phyloP scores from a whole-genome alignment of 2,329 filamentous ascomycete genomes.

The Microdochium trichocladiopsis region DNA sequence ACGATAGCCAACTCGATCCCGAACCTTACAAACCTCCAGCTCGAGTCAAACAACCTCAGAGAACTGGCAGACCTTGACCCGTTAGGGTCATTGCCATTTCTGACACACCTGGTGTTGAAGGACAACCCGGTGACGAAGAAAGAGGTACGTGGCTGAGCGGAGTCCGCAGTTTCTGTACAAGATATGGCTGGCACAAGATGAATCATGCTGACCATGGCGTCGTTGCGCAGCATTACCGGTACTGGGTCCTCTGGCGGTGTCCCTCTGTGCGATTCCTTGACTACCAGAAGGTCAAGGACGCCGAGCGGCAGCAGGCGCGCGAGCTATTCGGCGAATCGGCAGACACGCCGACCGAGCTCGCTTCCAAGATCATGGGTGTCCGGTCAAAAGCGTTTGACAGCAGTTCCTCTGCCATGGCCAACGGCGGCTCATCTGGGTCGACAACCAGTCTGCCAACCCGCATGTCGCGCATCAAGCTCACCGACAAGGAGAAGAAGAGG shows the following conservation, averaged over 20 bases:
- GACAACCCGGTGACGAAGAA: slow-evolving; percentile 90
- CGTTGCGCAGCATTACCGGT: slow-evolving; percentile 86
- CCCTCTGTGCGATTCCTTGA: slow-evolving; percentile 85
- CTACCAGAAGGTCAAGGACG: slow-evolving; percentile 83
- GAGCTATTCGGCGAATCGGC: slow-evolving; percentile 73
- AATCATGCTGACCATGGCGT: no score
- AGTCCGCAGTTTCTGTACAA: no score
- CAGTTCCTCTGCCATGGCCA: slow-evolving; percentile 28
- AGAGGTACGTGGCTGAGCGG: slow-evolving; percentile 56
- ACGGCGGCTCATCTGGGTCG: slow-evolving; percentile 29
- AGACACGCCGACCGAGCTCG: slow-evolving; percentile 72
- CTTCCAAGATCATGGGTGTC: slow-evolving; percentile 75
- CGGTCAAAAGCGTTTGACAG: slow-evolving; percentile 73
- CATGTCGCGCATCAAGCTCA: slow-evolving; percentile 74
- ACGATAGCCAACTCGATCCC: slow-evolving; percentile 70
- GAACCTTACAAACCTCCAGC: slow-evolving; percentile 72
- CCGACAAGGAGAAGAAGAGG: slow-evolving; percentile 78
- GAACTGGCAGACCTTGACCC: slow-evolving; percentile 86
- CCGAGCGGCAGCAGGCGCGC: slow-evolving; percentile 66
- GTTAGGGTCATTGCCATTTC: slow-evolving; percentile 57
- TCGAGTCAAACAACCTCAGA: slow-evolving; percentile 73
- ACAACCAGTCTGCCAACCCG: slow-evolving; percentile 39
- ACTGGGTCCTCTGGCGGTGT: slow-evolving; percentile 84
- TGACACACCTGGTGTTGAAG: slow-evolving; percentile 74
- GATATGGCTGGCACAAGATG: no score